Base-by-base conservation (phyloP, 2,329 filamentous ascomycete genomes). In the Malbranchea cinnamomea region DNA sequence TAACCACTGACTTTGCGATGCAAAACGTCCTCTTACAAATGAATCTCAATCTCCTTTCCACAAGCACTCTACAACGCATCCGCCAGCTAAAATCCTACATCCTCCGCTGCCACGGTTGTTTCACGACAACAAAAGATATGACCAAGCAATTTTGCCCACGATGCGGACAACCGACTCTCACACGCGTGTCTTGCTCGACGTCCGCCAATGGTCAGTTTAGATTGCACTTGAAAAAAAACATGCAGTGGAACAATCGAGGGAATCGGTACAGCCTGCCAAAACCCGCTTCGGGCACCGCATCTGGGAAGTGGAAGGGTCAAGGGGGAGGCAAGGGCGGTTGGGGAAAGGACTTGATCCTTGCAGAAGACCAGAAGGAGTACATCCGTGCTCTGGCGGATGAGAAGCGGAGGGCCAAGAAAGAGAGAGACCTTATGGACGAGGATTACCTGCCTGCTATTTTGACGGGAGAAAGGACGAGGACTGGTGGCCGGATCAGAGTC, bases 321-420 rank as follows among this genome's bases (percentile, higher is more conserved):
- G 74, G 72, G 1, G 84, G 83, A 23, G 87, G 87, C 1, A 79
- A 91, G 57, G 72, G 75, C 23, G 83, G 83, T 10, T 95, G 89
- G 82, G 87, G 85, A 6, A 68, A 69, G 23, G 74, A 77, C 20
- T 60, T 98, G 40, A 81, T 98, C 31, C 60, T 98, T 6, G 74
- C 84, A 0, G 87, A 94, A 57, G 89, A 98, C 52, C 89, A 98
- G 63, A 94, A 92, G 61, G 89, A 98, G 61, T 95, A 80, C 53
- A 53, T 69, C 23, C 63, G 68, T 39, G 74, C 74, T 31, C 52
- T 69, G 10, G 67, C 67, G 3, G 67, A 74, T 42, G 70, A 78
- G 49, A 70, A 67, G 44, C 71, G 78, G 44, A 46, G 48, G 23
- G 45, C 46, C 25, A 62, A 61, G 31, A 76, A 75, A 47, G 72